phyloP scores from a whole-genome alignment of 805 yeast species.

The Candida suzukii region DNA sequence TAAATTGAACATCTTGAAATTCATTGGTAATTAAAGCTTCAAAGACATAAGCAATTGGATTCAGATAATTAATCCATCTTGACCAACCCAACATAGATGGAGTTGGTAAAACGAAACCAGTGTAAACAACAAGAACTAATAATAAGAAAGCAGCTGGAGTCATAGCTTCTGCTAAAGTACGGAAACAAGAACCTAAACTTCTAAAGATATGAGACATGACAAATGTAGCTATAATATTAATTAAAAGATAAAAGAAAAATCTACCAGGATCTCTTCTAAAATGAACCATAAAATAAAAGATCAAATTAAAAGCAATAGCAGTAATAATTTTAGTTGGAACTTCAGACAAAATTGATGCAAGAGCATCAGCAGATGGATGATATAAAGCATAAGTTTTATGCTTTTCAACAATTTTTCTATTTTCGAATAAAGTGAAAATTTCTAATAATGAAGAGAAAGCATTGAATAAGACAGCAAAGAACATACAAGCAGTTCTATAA shows the following conservation, averaged over 20 bases:
- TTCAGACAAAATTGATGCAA: constrained; percentile 56
- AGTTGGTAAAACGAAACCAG: constrained; percentile 55
- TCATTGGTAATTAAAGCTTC: constrained; percentile 52
- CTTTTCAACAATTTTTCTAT: constrained; percentile 52
- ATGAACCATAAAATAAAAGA: constrained; percentile 46
- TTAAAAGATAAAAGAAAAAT: constrained; percentile 45
- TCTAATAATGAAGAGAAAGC: constrained; percentile 57
- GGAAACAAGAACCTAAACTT: constrained; percentile 42
- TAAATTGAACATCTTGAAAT: constrained; percentile 37
- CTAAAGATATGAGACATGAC: constrained; percentile 51
- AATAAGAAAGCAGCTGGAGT: constrained; percentile 49
- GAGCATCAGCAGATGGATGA: constrained; percentile 53
- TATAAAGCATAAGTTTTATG: constrained; percentile 51
- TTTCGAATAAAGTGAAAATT: constrained; percentile 45
- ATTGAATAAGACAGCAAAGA: constrained; percentile 58
- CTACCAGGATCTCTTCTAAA: constrained; percentile 45
- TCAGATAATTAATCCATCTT: constrained; percentile 55
- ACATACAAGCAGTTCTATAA: constrained; percentile 56
- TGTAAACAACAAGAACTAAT: constrained; percentile 40
- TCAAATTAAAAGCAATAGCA: constrained; percentile 40
- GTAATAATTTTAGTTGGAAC: constrained; percentile 41
- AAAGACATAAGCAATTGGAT: constrained; percentile 52
- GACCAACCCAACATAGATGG: constrained; percentile 57
- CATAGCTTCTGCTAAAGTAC: constrained; percentile 46
- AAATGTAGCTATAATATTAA: constrained; percentile 36